phyloP scores from a whole-genome alignment of 148 eudicot genomes.

The Rhododendron griersonianum region DNA sequence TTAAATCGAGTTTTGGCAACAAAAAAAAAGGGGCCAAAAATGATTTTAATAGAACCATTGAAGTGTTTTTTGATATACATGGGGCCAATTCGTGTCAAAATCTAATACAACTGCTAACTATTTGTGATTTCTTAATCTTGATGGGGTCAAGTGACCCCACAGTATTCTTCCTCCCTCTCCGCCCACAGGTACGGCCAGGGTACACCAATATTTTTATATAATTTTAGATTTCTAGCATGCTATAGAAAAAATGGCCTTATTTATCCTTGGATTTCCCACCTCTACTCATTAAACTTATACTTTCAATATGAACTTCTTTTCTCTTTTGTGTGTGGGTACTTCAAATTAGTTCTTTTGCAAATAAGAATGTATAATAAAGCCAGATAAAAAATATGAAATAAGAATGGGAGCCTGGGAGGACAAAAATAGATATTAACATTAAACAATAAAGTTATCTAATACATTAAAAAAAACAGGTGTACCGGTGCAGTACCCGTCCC shows the following conservation, averaged over 20 bases:
- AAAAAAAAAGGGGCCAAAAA: background rate
- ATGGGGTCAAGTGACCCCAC: background rate
- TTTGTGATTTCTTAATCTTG: background rate
- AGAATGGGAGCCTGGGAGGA: background rate
- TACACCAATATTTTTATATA: background rate
- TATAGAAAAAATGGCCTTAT: background rate
- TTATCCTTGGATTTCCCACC: background rate
- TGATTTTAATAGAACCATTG: background rate
- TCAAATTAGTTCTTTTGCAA: background rate
- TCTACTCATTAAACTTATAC: background rate
- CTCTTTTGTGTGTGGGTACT: background rate
- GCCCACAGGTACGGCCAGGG: background rate
- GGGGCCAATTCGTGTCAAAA: background rate
- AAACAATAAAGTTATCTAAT: too few species aligned
- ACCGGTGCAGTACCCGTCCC: background rate
- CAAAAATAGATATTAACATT: too few species aligned
- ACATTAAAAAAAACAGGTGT: background rate
- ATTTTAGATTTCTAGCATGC: background rate
- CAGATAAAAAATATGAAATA: background rate
- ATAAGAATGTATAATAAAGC: background rate
- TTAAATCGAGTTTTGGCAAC: background rate
- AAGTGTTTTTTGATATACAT: background rate
- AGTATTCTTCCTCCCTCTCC: background rate
- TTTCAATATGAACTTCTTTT: background rate
- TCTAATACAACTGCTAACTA: background rate